Evolutionary conservation across 2,329 filamentous ascomycete genomes (phyloP), one percentile per base, ranked within the genome.

Genomic region (Magnaporthiopsis poae): DNA sequence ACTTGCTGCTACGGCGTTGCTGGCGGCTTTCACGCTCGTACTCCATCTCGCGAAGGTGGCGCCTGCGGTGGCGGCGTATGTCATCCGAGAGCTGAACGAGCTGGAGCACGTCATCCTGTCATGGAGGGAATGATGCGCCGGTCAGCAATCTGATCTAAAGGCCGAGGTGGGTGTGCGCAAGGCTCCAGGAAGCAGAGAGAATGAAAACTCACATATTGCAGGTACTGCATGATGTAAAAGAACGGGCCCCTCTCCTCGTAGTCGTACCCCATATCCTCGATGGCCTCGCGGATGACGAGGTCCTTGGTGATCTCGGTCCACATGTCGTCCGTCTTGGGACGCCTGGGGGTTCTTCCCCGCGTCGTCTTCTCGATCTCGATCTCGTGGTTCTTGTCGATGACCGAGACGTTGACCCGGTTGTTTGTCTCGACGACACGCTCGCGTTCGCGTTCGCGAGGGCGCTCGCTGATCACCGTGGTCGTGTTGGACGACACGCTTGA

Each of bases 271-370:
- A 88, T 80, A 72, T 89, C 83, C 71, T 96, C 89, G 70, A 98
- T 90, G 25, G 95, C 95, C 75, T 97, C 92, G 65, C 89, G 87
- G 67, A 89, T 83, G 21, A 98, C 91, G 52, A 98, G 79, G 71
- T 96, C 93, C 78, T 96, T 96, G 62, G 94, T 96, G 71, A 99
- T 92, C 78, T 98, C 95, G 0, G 95, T 99, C 94, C 94, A 98
- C 80, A 96, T 90, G 36, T 83, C 86, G 66, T 85, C 83, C 39
- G 83, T 79, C 65, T 81, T 82, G 29, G 80, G 76, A 18, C 59
- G 52, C 21, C 59, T 60, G 25, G 25, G 18, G 3, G 18, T 35
- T 12, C 29, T 35, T 4, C 25, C 25, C 59, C 59, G 79, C 25
- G 80, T 81, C 31, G 82, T 80, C 71, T 85, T 83, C 64, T 86